Base-by-base conservation (phyloP, 2,329 filamentous ascomycete genomes). In the Xylariaceae sp. region DNA sequence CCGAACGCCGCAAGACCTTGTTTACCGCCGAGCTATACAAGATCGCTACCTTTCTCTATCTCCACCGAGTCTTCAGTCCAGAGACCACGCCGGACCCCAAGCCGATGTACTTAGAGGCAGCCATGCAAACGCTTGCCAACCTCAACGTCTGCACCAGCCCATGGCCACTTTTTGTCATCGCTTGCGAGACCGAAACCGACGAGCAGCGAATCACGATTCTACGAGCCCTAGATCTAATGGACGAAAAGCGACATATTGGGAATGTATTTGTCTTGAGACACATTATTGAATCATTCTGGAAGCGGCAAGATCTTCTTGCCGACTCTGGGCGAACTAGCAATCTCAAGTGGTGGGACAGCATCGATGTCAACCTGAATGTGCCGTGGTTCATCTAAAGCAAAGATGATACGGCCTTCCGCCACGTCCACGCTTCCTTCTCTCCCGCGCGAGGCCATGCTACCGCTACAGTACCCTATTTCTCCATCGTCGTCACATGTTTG, bases 21-120 rank as follows among this genome's bases (percentile, higher is more conserved):
- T 71, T 73, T 45, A 81, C 79, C 2, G 78, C 79, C 8, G 78
- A 81, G 66, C 73, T 81, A n/a, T 82, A 81, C 61, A 76, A 78
- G 4, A 72, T 81, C 17, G 79, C 77, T 0, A 73, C 78, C 1
- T 71, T 77, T 39, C 72, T 81, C 1, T 81, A 80, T 56, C 64
- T 74, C 17, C 70, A 71, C 51, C 67, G 71, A 55, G 68, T 70
- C 15, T 66, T 65, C 54, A 69, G 68, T 53, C 62, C 62, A 37
- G 66, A 65, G 30, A 59, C 66, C 44, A 64, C 62, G 37, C 63
- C 63, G 47, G 64, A 75, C 39, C 56, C 71, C 17, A 69, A 67
- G 37, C 64, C 70, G 3, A 34, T 66, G 2, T 70, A 71, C 51
- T 60, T 77, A 4, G 59, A 73, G n/a, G 68, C 71, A 18, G 75